These are phyloP conservation scores for Arthrobotrys pseudoclavata DNA, from an alignment of 2,329 filamentous ascomycete genomes.

Conservation along the genomic window DNA sequence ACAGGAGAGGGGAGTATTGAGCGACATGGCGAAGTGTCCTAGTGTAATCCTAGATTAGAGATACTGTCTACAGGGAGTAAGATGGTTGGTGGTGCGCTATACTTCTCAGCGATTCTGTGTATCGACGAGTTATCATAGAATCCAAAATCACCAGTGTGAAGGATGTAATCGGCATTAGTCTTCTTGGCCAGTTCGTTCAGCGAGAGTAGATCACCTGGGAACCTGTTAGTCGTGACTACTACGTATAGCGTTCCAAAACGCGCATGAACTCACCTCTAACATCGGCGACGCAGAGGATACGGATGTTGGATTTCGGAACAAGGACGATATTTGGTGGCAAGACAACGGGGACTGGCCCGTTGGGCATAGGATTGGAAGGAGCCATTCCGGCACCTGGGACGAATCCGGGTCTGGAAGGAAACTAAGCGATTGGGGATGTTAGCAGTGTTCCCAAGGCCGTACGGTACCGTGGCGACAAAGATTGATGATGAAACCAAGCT, in stretches of 20 bases:
- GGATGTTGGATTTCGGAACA: slow-evolving; percentile 68
- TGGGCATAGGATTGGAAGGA: slow-evolving; percentile 43
- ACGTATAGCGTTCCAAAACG: slow-evolving; percentile 35
- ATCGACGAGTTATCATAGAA: slow-evolving; percentile 98
- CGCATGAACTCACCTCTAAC: slow-evolving; percentile 74
- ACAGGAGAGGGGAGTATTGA: slow-evolving; percentile 95
- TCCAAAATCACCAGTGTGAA: slow-evolving; percentile 98
- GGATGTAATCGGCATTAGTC: slow-evolving; percentile 95
- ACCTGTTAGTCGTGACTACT: slow-evolving; percentile 38
- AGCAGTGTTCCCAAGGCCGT: neutral
- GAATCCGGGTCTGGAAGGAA: slow-evolving; percentile 35
- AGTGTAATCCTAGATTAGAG: slow-evolving; percentile 58
- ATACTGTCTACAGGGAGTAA: slow-evolving; percentile 57
- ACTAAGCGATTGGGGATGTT: slow-evolving; percentile 39
- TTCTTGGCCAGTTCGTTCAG: slow-evolving; percentile 96
- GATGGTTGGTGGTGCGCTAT: slow-evolving; percentile 66
- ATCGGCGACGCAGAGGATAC: slow-evolving; percentile 79
- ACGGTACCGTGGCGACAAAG: slow-evolving; percentile 4
- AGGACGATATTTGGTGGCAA: slow-evolving; percentile 53
- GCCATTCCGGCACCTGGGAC: slow-evolving; percentile 42
- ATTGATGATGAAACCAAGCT: slow-evolving; percentile 12
- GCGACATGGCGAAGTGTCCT: slow-evolving; percentile 98
- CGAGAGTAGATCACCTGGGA: slow-evolving; percentile 88
- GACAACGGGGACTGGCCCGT: slow-evolving; percentile 55
- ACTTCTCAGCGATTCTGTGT: slow-evolving; percentile 98